Percentiles rank a stretch among this genome's conserved stretches.
Conservation (phyloP, 345 rosid species). For the Viola odorata region DNA sequence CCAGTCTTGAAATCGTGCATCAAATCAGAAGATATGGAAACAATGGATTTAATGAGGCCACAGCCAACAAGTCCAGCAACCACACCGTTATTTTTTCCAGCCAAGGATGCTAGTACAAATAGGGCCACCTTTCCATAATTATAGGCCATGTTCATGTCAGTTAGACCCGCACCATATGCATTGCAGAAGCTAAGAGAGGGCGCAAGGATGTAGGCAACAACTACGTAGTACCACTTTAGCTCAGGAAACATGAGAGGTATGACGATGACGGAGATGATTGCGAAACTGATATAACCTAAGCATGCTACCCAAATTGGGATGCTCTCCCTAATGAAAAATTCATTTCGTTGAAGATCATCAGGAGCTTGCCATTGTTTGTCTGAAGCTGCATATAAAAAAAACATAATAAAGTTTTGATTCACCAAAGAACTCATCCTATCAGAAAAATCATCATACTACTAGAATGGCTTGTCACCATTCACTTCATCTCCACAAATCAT, state of each 20-base stretch:
- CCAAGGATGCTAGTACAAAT: conserved; percentile 69
- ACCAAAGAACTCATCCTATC: not conserved
- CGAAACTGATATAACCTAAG: conserved; percentile 57
- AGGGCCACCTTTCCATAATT: conserved; percentile 92
- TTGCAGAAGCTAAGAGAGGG: conserved; percentile 94
- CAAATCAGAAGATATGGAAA: conserved; percentile 77
- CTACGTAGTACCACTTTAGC: conserved; percentile 82
- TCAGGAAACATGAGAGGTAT: conserved; percentile 84
- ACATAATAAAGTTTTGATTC: not conserved
- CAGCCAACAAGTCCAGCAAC: conserved; percentile 88
- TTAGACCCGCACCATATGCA: conserved; percentile 91
- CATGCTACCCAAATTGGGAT: conserved; percentile 79
- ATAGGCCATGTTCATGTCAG: conserved; percentile 97
- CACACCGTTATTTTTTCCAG: conserved; percentile 61
- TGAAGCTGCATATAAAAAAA: conserved; percentile 23
- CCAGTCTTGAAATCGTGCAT: conserved; percentile 96
- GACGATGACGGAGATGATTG: conserved; percentile 57
- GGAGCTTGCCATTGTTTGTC: conserved; percentile 18
- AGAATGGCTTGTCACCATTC: not conserved
- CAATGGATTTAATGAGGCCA: conserved; percentile 81
- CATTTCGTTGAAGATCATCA: conserved; percentile 45
- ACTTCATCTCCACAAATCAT: no score
- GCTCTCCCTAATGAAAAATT: conserved; percentile 62
- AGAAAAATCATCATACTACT: not conserved
- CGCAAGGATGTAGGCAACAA: conserved; percentile 78